Conservation (phyloP, 129 eudicot genomes). For the Rutidosis leptorrhynchoides region DNA sequence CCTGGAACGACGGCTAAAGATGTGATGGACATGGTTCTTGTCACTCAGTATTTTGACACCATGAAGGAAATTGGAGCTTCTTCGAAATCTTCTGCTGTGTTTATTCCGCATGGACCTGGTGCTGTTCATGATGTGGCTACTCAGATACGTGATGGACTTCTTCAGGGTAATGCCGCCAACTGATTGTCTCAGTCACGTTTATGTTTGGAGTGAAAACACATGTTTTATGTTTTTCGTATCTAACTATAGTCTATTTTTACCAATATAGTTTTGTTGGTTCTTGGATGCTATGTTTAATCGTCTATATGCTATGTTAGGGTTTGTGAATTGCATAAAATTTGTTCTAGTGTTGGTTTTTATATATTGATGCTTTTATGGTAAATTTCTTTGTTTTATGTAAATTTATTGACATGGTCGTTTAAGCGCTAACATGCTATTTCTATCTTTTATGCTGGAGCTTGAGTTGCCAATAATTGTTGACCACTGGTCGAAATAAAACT, state of each 20-base stretch:
- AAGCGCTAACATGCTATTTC: too few species aligned
- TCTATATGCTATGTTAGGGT: constrained; percentile 6
- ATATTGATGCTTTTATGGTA: too few species aligned
- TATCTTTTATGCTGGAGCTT: too few species aligned
- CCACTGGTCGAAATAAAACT: too few species aligned
- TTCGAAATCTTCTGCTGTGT: constrained; percentile 60
- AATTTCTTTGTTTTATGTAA: too few species aligned
- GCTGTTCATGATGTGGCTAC: constrained; percentile 61
- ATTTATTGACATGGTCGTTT: too few species aligned
- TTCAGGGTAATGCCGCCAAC: constrained; percentile 34
- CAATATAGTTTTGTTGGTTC: too few species aligned
- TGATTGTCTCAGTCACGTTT: not conserved
- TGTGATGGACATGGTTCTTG: constrained; percentile 72
- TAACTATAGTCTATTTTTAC: too few species aligned
- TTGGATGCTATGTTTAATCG: too few species aligned
- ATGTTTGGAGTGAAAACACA: constrained; percentile 10
- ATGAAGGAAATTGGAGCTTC: constrained; percentile 74
- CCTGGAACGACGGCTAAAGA: constrained; percentile 69
- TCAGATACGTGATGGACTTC: constrained; percentile 61
- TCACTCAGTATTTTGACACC: constrained; percentile 69
- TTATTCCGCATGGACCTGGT: constrained; percentile 72
- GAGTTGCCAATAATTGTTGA: too few species aligned
- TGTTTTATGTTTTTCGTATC: not conserved
- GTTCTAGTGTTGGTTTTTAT: too few species aligned
- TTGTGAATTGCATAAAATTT: not conserved